Conservation (phyloP, 2,329 filamentous ascomycete genomes). For the Colletotrichum trifolii region DNA sequence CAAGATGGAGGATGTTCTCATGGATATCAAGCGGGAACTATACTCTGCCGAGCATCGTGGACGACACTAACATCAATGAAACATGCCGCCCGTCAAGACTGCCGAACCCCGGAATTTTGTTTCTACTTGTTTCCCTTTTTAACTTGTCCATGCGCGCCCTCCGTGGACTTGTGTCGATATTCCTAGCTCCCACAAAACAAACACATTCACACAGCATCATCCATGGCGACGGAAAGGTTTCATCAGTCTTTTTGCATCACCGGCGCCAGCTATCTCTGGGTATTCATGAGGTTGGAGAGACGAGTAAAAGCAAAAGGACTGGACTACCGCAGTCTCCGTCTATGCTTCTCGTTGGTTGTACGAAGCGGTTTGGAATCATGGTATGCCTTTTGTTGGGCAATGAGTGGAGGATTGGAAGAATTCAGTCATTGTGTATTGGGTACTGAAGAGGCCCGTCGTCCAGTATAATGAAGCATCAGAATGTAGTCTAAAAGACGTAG, state of each 20-base stretch:
- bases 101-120: not conserved
- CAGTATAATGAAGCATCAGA: slow-evolving; percentile 23
- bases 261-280: slow-evolving; percentile 26
- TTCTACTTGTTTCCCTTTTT: not conserved
- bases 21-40: slow-evolving; percentile 80
- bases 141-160: not conserved
- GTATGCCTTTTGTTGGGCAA: slow-evolving; percentile 2
- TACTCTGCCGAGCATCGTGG: slow-evolving; percentile 76
- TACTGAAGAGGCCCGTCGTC: slow-evolving; percentile 11
- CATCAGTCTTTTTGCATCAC: slow-evolving; percentile 16
- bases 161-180: slow-evolving; percentile 21
- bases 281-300: slow-evolving; percentile 6
- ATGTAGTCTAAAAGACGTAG: not conserved
- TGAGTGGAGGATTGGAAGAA: not conserved
- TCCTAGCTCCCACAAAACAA: slow-evolving; percentile 11
- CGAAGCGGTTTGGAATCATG: slow-evolving; percentile 13
- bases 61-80: slow-evolving; percentile 48
- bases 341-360: slow-evolving; percentile 5
- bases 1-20: slow-evolving; percentile 80
- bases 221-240: slow-evolving; percentile 20
- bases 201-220: slow-evolving; percentile 18
- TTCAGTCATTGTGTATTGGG: slow-evolving; percentile 15
- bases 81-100: not conserved
- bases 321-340: not conserved
- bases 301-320: not conserved